These are phyloP conservation scores for Cornus controversa DNA, from an alignment of 148 eudicot species.

Conservation along the genomic window DNA sequence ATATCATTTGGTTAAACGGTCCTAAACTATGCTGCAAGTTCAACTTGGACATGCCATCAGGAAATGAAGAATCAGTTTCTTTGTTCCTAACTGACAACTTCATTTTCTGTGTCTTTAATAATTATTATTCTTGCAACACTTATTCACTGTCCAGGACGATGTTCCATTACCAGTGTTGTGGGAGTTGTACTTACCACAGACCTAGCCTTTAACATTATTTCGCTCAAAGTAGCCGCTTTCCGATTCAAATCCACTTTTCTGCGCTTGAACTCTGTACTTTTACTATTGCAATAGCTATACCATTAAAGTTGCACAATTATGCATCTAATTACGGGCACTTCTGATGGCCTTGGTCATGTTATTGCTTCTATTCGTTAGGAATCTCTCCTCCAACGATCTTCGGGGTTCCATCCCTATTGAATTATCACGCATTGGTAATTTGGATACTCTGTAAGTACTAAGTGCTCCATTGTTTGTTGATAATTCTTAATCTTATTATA, in stretches of 20 bases:
- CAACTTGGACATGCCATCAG: neutral
- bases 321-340: neutral
- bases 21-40: neutral
- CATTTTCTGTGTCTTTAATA: neutral
- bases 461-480: neutral
- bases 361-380: constrained; percentile 38
- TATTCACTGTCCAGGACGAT: neutral
- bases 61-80: no score
- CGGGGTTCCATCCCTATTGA: constrained; percentile 87
- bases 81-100: neutral
- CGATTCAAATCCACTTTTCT: no score
- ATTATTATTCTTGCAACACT: no score
- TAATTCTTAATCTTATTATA: neutral
- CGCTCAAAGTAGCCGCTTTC: no score
- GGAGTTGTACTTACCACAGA: no score
- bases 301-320: neutral
- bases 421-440: constrained; percentile 88
- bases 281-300: no score
- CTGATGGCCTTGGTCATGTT: constrained; percentile 2
- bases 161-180: neutral
- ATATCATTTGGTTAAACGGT: neutral
- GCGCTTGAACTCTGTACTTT: no score
- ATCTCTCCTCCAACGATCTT: constrained; percentile 78
- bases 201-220: no score
- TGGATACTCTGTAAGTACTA: constrained; percentile 79